Percentiles rank a stretch among this genome's conserved stretches.
Conservation (phyloP, 2,329 filamentous ascomycete species). For the Apiospora koreana region DNA sequence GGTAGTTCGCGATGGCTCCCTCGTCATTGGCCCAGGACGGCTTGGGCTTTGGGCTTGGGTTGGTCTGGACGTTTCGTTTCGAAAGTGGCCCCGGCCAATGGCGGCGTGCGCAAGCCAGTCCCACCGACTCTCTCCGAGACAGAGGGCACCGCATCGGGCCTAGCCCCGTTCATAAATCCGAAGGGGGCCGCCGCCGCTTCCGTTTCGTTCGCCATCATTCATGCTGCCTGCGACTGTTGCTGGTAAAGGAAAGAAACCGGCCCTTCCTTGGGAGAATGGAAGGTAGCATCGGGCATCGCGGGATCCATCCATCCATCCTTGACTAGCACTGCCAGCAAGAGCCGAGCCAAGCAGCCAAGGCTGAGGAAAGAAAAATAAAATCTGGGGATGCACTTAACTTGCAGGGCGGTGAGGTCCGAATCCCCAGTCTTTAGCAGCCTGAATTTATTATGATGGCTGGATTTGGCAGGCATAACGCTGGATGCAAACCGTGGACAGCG, state of each 20-base stretch:
- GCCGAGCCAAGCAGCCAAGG: neutral
- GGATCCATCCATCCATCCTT: neutral
- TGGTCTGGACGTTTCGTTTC: slow-evolving; percentile 10
- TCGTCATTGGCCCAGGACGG: neutral
- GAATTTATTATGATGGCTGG: slow-evolving; percentile 1
- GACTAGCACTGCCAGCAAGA: neutral
- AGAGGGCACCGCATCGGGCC: slow-evolving; percentile 10
- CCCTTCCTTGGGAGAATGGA: neutral
- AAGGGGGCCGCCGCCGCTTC: slow-evolving; percentile 3
- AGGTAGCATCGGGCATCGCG: slow-evolving; percentile 1
- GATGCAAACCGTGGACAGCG: neutral
- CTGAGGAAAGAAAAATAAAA: neutral
- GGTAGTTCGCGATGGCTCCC: slow-evolving; percentile 4
- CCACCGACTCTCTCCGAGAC: neutral
- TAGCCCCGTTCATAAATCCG: neutral
- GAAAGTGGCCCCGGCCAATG: slow-evolving; percentile 1
- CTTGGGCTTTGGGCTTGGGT: neutral
- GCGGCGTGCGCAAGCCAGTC: slow-evolving; percentile 2
- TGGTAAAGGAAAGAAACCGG: neutral
- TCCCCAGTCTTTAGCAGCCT: slow-evolving; percentile 1
- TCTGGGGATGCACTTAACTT: slow-evolving; percentile 8
- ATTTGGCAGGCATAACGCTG: neutral
- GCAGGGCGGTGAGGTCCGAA: slow-evolving; percentile 5
- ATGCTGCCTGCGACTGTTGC: neutral
- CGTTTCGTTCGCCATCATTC: neutral